A percentile compares a stretch with the other conserved stretches of the same genome.
phyloP scores from a whole-genome alignment of 768 basidiomycete species.

The Agaricus sinodeliciosus region DNA sequence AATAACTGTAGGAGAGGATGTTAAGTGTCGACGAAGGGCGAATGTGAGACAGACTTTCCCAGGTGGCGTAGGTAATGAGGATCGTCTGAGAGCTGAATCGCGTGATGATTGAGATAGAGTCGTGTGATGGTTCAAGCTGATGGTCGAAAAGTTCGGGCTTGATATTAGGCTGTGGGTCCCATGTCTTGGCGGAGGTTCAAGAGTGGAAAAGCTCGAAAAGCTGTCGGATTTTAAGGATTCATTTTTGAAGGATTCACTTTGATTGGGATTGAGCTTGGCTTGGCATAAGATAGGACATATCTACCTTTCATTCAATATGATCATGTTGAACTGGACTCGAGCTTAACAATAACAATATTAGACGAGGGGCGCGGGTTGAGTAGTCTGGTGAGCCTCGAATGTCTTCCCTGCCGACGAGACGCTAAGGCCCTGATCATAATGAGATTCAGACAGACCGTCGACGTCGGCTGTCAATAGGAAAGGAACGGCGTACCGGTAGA shows the following conservation, averaged over 20 bases:
- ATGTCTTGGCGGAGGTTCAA: slow-evolving; percentile 9
- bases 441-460: no score
- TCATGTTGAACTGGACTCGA: background rate
- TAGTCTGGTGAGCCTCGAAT: background rate
- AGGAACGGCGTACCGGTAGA: no score
- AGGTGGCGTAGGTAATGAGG: slow-evolving; percentile 19
- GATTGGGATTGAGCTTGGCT: background rate
- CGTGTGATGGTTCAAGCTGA: slow-evolving; percentile 14
- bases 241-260: background rate
- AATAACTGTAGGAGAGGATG: slow-evolving; percentile 16
- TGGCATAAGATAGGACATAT: background rate
- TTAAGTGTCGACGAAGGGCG: background rate
- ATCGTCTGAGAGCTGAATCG: slow-evolving; percentile 13
- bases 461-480: no score
- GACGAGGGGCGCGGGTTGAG: background rate
- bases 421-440: no score
- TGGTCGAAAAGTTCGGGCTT: slow-evolving; percentile 10
- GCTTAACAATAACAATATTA: background rate
- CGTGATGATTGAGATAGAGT: slow-evolving; percentile 22
- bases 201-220: slow-evolving; percentile 4
- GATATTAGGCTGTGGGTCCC: background rate
- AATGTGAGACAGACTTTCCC: slow-evolving; percentile 15
- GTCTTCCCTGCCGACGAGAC: no score
- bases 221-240: slow-evolving; percentile 10
- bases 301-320: background rate